Evolutionary conservation across 176 grass and related monocot species (phyloP), one percentile per base, ranked within the genome.

Genomic region (Elaeis guineensis): DNA sequence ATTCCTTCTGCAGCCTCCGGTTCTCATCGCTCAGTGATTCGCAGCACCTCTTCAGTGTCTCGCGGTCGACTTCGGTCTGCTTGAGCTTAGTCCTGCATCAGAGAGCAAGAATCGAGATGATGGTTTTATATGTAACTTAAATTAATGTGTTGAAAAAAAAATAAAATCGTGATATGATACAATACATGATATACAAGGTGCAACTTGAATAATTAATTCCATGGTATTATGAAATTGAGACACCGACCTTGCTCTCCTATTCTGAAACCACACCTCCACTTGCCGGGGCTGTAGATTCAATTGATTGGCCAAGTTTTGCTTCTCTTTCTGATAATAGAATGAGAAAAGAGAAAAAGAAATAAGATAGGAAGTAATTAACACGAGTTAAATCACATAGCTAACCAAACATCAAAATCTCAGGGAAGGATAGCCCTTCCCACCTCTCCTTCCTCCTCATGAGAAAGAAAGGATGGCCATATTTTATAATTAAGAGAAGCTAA

Each of bases 181-280:
- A 25, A 44, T 1, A 74, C 30, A 32, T 7, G 9, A 6, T 32
- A 32, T 32, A 23, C 23, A 9, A 32, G 7, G 30, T 32, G 30
- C 6, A 32, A 32, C 30, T 32, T 32, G 30, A 32, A 39, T 39
- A 12, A 8, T 39, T 39, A 39, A 39, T 39, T 39, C 8, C 35
- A 39, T 39, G 35, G 1, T 39, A 39, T 11, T 39, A 39, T 39
- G 35, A 62, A 50, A 14, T 29, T 5, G 18, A 51, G 56, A 6
- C 23, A 20, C n/a, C 3, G 51, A 83, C 80, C 75, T 56, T 18
- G 70, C 75, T 69, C 81, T 84, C 65, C 81, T 79, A 48, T 84
- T 84, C 21, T 79, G 75, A 54, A 84, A 84, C 75, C 75, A 84
- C 21, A 79, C 75, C 69, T 79, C 70, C 15, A 75, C 70, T 70